Conservation (phyloP, 192 early-diverging fungal species). For the Coemansia sp. region DNA sequence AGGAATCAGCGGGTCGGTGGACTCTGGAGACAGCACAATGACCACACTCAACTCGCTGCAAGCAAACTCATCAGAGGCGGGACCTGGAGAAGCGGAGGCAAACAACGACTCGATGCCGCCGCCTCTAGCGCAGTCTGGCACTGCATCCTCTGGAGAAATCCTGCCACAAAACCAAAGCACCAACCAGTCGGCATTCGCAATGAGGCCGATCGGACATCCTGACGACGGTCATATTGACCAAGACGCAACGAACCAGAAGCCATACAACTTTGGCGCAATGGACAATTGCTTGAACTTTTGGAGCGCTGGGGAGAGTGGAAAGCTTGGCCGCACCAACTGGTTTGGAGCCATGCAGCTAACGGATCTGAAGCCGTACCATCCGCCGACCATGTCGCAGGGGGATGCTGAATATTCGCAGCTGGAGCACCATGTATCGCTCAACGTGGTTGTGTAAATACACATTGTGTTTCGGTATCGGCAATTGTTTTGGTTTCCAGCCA, state of each 20-base stretch:
- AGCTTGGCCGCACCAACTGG: constrained; percentile 65
- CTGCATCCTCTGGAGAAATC: constrained; percentile 26
- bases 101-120: constrained; percentile 43
- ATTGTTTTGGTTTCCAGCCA: too few species aligned
- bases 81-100: constrained; percentile 36
- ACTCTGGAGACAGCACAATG: constrained; percentile 20
- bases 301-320: constrained; percentile 58
- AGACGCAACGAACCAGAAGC: constrained; percentile 48
- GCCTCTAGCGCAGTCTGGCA: constrained; percentile 27
- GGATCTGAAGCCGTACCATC: constrained; percentile 42
- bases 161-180: constrained; percentile 23
- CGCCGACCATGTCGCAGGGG: constrained; percentile 27
- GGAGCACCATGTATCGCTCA: neutral
- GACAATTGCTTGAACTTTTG: constrained; percentile 89
- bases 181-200: constrained; percentile 30
- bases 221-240: constrained; percentile 16
- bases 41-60: constrained; percentile 8
- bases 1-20: constrained; percentile 35
- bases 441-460: constrained; percentile 2
- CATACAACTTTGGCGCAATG: constrained; percentile 77
- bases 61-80: neutral
- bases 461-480: too few species aligned
- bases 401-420: constrained; percentile 8
- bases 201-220: constrained; percentile 26
- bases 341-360: constrained; percentile 40